These are phyloP conservation scores for Ettlia oleoabundans DNA, from an alignment of 139 green algal genomes.

Conservation along the genomic window DNA sequence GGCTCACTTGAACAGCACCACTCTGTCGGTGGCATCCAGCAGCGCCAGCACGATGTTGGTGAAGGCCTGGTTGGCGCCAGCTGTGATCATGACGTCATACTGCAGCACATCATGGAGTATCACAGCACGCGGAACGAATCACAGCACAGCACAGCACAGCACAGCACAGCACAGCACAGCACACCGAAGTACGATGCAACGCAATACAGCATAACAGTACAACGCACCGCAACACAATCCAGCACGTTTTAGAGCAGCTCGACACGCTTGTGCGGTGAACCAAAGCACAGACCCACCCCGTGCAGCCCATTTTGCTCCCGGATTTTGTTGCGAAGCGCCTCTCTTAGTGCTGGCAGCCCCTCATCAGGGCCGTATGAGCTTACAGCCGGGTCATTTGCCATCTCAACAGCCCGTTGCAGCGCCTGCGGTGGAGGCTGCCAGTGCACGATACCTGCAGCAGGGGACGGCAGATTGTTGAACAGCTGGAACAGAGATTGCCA, in stretches of 20 bases:
- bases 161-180: no score
- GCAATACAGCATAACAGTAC: background rate
- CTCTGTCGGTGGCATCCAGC: constrained; percentile 68
- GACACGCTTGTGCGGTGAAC: background rate
- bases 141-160: no score
- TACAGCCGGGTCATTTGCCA: constrained; percentile 8
- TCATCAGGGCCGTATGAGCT: constrained; percentile 75
- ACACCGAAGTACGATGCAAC: no score
- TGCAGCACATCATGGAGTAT: no score
- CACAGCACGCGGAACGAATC: no score
- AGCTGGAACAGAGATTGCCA: background rate
- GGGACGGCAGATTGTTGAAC: no score
- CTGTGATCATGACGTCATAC: constrained; percentile 91
- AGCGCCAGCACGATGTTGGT: constrained; percentile 86
- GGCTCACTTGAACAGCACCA: constrained; percentile 80
- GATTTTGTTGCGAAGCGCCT: constrained; percentile 82
- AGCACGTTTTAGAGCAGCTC: background rate
- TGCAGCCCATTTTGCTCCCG: constrained; percentile 71
- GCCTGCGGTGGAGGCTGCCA: constrained; percentile 79
- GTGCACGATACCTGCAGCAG: constrained; percentile 72
- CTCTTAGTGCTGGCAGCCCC: constrained; percentile 77
- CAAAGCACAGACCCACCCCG: constrained; percentile 42
- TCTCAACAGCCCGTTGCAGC: constrained; percentile 47
- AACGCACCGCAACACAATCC: background rate
- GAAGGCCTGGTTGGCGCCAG: constrained; percentile 93